Percentiles rank a stretch among this genome's conserved stretches.
These are phyloP conservation scores for Plasmodium coatneyi DNA, from an alignment of 169 alveolate genomes.

Conservation along the genomic window DNA sequence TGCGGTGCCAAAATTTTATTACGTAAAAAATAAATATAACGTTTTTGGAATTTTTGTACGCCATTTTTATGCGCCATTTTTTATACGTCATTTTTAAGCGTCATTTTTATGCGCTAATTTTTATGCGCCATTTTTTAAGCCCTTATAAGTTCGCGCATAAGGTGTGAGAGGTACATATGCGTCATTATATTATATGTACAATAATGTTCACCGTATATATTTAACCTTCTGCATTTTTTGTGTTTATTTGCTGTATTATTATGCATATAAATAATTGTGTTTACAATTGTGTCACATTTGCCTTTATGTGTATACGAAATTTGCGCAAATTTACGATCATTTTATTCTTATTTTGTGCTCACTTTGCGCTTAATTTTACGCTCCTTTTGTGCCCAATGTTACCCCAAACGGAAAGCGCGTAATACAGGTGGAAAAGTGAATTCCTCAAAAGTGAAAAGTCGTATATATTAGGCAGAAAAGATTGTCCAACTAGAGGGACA, in stretches of 20 bases:
- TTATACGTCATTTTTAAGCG: not conserved
- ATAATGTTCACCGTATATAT: not conserved
- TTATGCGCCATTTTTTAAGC: not conserved
- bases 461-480: not conserved
- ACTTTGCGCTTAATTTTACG: not conserved
- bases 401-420: not conserved
- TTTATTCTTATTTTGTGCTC: not conserved
- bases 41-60: constrained; percentile 3
- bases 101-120: not conserved
- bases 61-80: not conserved
- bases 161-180: not conserved
- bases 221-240: not conserved
- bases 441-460: not conserved
- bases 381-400: not conserved
- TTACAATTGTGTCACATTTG: not conserved
- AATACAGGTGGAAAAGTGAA: not conserved
- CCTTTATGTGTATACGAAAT: not conserved
- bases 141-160: not conserved
- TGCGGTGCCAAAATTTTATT: not conserved
- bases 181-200: not conserved
- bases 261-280: not conserved
- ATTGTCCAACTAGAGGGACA: not conserved
- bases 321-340: not conserved
- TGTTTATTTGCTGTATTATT: not conserved
- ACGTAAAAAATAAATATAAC: not conserved